Percentiles rank a stretch among this genome's conserved stretches.
Conservation (phyloP, 306 rosid species). For the Vicia faba region DNA sequence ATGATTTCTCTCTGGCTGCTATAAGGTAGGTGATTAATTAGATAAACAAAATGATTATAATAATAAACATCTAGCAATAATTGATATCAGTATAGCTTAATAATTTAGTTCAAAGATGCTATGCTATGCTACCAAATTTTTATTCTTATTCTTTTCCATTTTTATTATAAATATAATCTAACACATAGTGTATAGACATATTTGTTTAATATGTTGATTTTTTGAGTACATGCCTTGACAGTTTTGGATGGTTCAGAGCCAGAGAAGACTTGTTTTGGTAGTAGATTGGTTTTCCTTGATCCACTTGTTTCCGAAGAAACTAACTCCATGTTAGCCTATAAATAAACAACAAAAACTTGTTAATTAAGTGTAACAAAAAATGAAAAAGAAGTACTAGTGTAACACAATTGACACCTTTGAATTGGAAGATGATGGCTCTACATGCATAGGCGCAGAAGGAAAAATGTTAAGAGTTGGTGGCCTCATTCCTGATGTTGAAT, state of each 20-base stretch:
- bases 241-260: slow-evolving; percentile 57
- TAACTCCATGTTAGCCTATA: slow-evolving; percentile 52
- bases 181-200: neutral
- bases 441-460: slow-evolving; percentile 96
- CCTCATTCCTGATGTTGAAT: slow-evolving; percentile 67
- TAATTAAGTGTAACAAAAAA: slow-evolving; percentile 11
- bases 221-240: slow-evolving; percentile 49
- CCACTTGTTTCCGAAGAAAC: slow-evolving; percentile 58
- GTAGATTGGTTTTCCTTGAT: slow-evolving; percentile 66
- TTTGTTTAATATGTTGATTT: neutral
- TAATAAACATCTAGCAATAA: neutral
- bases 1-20: slow-evolving; percentile 65
- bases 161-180: neutral
- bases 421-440: slow-evolving; percentile 64
- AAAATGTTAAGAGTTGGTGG: slow-evolving; percentile 96
- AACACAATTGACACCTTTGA: slow-evolving; percentile 52
- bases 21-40: slow-evolving; percentile 17
- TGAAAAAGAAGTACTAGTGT: neutral
- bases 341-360: slow-evolving; percentile 5
- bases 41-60: neutral
- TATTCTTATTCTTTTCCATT: slow-evolving; percentile 21
- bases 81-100: neutral
- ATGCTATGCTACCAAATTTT: slow-evolving; percentile 30
- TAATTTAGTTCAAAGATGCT: slow-evolving; percentile 18
- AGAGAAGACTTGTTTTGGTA: slow-evolving; percentile 45